Base-by-base conservation (phyloP, 2,329 filamentous ascomycete species). In the Fusarium pseudonygamai region DNA sequence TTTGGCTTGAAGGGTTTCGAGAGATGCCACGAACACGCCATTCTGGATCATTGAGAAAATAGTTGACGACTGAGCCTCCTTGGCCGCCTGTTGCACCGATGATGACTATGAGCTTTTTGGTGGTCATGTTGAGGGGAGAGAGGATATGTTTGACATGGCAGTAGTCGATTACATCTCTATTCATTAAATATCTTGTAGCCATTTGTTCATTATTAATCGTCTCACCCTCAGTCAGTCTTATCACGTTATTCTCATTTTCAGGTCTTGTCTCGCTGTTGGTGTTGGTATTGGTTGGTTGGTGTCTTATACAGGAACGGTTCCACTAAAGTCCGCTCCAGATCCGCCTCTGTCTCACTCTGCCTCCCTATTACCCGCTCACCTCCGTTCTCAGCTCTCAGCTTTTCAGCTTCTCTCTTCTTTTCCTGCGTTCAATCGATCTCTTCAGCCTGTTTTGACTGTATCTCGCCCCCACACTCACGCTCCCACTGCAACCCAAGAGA, bases 1-100 rank as follows among this genome's bases (percentile, higher is more conserved):
- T 67, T 28, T n/a, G 12, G 26, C 68, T 67, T 6, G 36, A 61
- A 8, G 45, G 39, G n/a, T 43, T 57, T 26, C 67, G 50, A 26
- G 68, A 47, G 32, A 71, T 49, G 28, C 52, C 68, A 20, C 56
- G 61, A 24, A 71, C 50, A 24, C 28, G 43, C 61, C 50, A 67
- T 42, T 26, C 22, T 22, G 43, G 18, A 8, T 67, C 56, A 5
- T 45, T 28, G 34, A 71, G 40, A 30, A 71, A 71, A 4, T 50
- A 53, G n/a, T 57, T 52, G 14, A 42, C 22, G 5, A 71, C 53
- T 15, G 67, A 61, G n/a, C 43, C 37, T 36, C 64, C 60, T 50
- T 67, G 60, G 6, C 43, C 39, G 14, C 64, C 64, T 20, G 64
- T 67, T 18, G 50, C 64, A 20, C 64, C 60, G 42, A 53, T 39